Evolutionary conservation across 2,329 filamentous ascomycete genomes (phyloP).

Genomic region (Coniella vitis): DNA sequence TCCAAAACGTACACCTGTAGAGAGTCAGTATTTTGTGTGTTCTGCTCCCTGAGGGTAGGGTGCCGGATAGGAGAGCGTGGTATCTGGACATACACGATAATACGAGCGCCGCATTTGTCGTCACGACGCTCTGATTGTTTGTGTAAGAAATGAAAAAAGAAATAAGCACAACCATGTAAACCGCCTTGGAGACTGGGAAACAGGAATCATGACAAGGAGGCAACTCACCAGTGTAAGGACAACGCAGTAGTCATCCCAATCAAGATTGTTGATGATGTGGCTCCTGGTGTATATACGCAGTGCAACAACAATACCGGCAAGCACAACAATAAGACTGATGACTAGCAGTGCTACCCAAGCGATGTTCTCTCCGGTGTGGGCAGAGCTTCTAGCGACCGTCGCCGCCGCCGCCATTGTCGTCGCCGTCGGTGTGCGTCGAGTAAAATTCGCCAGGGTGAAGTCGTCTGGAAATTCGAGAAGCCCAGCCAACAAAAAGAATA

Average conservation of each 20-base stretch:
- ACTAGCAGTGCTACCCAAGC: constrained; percentile 6
- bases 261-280: constrained; percentile 23
- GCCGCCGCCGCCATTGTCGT: no score
- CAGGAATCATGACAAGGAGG: no score
- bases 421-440: no score
- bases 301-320: constrained; percentile 19
- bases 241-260: constrained; percentile 25
- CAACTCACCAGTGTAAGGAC: constrained; percentile 33
- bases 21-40: constrained; percentile 1
- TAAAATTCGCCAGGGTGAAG: no score
- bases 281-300: constrained; percentile 27
- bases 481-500: no score
- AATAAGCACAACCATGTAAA: no score
- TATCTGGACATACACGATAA: constrained; percentile 14
- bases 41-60: constrained; percentile 4
- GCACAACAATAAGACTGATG: constrained; percentile 3
- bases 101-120: constrained; percentile 11
- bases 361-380: no score
- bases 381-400: no score
- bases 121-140: neutral
- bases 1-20: constrained; percentile 8
- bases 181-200: no score
- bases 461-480: no score
- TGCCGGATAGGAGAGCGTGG: no score
- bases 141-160: no score